Conservation (phyloP, 2,329 filamentous ascomycete species). For the Alternaria panax region DNA sequence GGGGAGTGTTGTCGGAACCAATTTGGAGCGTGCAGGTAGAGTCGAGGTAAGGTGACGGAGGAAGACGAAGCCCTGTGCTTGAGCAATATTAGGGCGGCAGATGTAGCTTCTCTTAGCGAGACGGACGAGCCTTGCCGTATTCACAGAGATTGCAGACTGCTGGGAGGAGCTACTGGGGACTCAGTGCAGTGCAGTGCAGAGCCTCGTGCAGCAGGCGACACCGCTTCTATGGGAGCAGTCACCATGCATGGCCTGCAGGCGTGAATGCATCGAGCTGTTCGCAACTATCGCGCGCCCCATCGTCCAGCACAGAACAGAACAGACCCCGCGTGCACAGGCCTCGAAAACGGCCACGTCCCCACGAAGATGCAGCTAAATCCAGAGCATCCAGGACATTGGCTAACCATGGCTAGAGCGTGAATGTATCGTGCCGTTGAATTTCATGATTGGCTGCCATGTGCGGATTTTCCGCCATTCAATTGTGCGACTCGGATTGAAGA, state of each 20-base stretch:
- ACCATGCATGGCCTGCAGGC: slow-evolving; percentile 18
- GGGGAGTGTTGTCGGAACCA: slow-evolving; percentile 26
- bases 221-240: slow-evolving; percentile 16
- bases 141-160: slow-evolving; percentile 25
- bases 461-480: not conserved
- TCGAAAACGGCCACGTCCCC: slow-evolving; percentile 15
- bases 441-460: slow-evolving; percentile 2
- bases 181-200: slow-evolving; percentile 13
- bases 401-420: slow-evolving; percentile 1
- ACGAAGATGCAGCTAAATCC: slow-evolving; percentile 15
- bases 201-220: slow-evolving; percentile 19
- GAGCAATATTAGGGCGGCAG: slow-evolving; percentile 33
- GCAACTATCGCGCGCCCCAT: slow-evolving; percentile 22
- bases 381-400: slow-evolving; percentile 3
- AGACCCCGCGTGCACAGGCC: slow-evolving; percentile 31
- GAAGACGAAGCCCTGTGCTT: slow-evolving; percentile 16
- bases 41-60: slow-evolving; percentile 34
- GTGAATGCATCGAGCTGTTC: slow-evolving; percentile 17
- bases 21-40: slow-evolving; percentile 17
- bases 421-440: not conserved
- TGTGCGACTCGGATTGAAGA: not conserved
- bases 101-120: slow-evolving; percentile 43
- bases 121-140: slow-evolving; percentile 38
- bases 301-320: slow-evolving; percentile 16
- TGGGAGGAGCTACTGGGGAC: slow-evolving; percentile 14